phyloP scores from a whole-genome alignment of 179 eudicot genomes.

The Gypsophila paniculata region DNA sequence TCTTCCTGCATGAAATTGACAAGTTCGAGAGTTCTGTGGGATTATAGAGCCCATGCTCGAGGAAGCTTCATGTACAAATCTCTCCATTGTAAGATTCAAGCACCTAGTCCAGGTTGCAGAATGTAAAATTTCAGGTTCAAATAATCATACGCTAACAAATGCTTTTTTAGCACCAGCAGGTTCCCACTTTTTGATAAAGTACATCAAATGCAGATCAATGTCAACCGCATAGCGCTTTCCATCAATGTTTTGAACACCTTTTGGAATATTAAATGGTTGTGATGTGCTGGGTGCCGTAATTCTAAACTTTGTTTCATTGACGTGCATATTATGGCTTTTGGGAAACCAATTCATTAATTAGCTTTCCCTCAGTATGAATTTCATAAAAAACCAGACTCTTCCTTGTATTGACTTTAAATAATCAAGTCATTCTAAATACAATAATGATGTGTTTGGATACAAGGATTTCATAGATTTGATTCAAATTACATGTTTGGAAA shows the following conservation, averaged over 20 bases:
- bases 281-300: not conserved
- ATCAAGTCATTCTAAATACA: no score
- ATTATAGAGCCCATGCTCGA: conserved; percentile 28
- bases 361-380: not conserved
- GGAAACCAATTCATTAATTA: no score
- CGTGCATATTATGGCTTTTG: not conserved
- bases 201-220: not conserved
- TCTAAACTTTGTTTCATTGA: not conserved
- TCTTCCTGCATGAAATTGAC: conserved; percentile 80
- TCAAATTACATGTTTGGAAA: no score
- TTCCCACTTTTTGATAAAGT: not conserved
- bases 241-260: not conserved
- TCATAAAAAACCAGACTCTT: not conserved
- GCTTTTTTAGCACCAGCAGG: conserved; percentile 2
- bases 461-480: no score
- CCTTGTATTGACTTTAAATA: not conserved
- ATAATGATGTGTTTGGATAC: no score
- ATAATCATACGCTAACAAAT: not conserved
- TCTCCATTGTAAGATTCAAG: not conserved
- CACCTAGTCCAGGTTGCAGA: not conserved
- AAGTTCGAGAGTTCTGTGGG: conserved; percentile 60
- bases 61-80: not conserved
- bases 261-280: no score
- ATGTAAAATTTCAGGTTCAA: not conserved
- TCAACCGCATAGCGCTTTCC: not conserved